Evolutionary conservation across 2,329 filamentous ascomycete species (phyloP), one percentile per base, ranked within the genome.

Genomic region (Alternaria hordeiaustralica): DNA sequence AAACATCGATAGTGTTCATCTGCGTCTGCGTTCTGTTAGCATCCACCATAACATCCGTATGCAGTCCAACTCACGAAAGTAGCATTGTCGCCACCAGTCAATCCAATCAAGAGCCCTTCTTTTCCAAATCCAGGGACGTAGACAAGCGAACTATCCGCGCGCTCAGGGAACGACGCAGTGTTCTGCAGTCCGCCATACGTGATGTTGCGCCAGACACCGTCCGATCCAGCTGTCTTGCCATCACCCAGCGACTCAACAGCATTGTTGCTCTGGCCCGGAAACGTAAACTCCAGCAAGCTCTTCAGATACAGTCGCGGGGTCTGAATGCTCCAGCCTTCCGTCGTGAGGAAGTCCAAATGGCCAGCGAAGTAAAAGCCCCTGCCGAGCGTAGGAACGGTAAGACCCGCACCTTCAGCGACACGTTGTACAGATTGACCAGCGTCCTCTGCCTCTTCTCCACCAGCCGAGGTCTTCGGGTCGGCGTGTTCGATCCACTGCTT

Each of bases 281-380:
- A 91, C 0, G 91, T 93, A 71, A 90, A 94, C 73, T 94, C 91
- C 13, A 93, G 81, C 28, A 94, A 81, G 49, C 89, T 92, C 79
- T 90, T 92, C 46, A 94, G 80, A 74, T 94, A 94, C 1, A 93
- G 82, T 6, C 91, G 84, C 0, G 83, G 79, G 21, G 88, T 83
- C 57, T 87, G 84, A 55, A 87, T 86, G n/a, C 88, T 89, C 92
- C 92, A 94, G 12, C 88, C 90, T 67, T 84, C 77, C 2, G 87
- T 88, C 0, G 86, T 89, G 63, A 87, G 86, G 25, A 82, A 84
- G 75, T 94, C 91, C 6, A 92, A 81, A 77, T 94, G 92, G 0
- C 92, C 92, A 25, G 91, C 92, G 78, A 94, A 94, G 76, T 93
- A 94, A 84, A 89, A 94, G 30, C 90, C 92, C 50, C 90, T 80